Evolutionary conservation across 1,139 yeast genomes (phyloP).

Genomic region (Geotrichum siamense): DNA sequence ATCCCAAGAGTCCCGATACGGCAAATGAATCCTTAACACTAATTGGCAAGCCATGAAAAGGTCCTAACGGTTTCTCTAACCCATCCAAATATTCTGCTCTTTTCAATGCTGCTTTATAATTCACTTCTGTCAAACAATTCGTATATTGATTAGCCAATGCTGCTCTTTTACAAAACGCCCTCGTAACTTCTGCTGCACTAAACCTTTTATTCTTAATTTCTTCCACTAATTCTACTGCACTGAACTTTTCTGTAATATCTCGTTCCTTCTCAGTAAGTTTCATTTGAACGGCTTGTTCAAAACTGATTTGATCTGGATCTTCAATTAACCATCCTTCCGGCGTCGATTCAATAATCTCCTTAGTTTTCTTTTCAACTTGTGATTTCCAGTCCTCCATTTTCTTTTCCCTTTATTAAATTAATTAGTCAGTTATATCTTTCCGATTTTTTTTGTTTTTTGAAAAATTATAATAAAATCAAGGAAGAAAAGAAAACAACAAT

Average conservation of each 20-base stretch:
- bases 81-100: conserved; percentile 40
- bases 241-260: conserved; percentile 26
- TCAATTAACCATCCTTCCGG: conserved; percentile 17
- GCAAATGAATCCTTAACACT: conserved; percentile 46
- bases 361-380: conserved; percentile 1
- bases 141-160: conserved; percentile 38
- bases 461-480: no score
- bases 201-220: conserved; percentile 39
- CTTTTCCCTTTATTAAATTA: no score
- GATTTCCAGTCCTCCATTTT: conserved; percentile 15
- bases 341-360: conserved; percentile 5
- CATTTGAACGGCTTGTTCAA: conserved; percentile 14
- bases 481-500: no score
- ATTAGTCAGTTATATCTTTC: no score
- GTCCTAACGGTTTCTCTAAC: conserved; percentile 40
- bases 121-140: conserved; percentile 30
- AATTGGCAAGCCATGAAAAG: conserved; percentile 48
- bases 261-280: conserved; percentile 23
- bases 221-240: conserved; percentile 32
- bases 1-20: conserved; percentile 39
- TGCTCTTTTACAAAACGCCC: conserved; percentile 53
- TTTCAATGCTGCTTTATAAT: conserved; percentile 30
- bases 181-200: conserved; percentile 41
- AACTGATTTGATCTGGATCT: conserved; percentile 2
- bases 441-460: no score